These are phyloP conservation scores for Aspergillus calidoustus DNA, from an alignment of 2,329 filamentous ascomycete species.

Conservation along the genomic window DNA sequence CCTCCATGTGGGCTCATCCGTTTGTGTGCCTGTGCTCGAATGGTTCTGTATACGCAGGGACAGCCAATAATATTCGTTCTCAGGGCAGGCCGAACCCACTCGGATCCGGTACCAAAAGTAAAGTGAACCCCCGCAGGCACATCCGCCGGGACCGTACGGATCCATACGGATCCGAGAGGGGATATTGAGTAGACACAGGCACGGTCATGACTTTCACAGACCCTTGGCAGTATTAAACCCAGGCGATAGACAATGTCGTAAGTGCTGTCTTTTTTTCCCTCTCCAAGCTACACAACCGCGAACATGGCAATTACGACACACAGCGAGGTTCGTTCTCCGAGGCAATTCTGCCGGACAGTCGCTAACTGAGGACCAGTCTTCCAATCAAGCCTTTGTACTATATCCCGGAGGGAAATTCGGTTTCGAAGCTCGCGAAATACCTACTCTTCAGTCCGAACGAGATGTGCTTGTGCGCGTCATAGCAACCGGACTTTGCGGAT, in stretches of 20 bases:
- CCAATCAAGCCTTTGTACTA: slow-evolving; percentile 23
- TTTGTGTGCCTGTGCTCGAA: background rate
- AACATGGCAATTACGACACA: background rate
- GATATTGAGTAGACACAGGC: background rate
- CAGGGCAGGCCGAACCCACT: background rate
- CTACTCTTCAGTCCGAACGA: slow-evolving; percentile 46
- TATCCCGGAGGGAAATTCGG: slow-evolving; percentile 28
- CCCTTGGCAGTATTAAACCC: background rate
- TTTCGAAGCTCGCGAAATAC: slow-evolving; percentile 27
- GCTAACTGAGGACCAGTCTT: background rate
- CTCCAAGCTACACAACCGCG: background rate
- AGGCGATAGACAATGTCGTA: background rate
- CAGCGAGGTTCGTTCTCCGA: background rate
- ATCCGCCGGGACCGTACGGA: background rate
- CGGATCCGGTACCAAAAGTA: background rate
- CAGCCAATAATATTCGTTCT: background rate
- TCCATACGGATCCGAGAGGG: background rate
- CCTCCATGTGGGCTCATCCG: background rate
- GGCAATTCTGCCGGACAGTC: background rate
- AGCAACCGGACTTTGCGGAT: slow-evolving; percentile 85
- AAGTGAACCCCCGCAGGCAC: background rate
- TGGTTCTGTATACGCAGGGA: background rate
- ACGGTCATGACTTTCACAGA: background rate
- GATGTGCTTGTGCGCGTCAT: slow-evolving; percentile 77
- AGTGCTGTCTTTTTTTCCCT: background rate